These are phyloP conservation scores for Cyberlindnera suaveolens DNA, from an alignment of 805 yeast species.

Conservation along the genomic window DNA sequence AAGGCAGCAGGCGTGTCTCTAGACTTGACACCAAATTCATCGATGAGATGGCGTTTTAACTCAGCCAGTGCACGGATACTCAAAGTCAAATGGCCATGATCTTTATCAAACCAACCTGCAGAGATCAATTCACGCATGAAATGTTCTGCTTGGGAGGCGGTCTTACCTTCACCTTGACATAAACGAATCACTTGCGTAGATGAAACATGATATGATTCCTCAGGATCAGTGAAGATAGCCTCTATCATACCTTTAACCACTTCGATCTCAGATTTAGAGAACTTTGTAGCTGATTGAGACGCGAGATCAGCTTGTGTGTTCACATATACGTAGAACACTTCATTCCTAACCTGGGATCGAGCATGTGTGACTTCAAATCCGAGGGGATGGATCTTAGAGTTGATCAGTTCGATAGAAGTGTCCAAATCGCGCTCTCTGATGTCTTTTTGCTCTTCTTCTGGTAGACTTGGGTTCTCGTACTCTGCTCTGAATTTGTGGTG, in stretches of 20 bases:
- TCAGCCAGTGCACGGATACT: conserved; percentile 42
- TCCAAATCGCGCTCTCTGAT: conserved; percentile 8
- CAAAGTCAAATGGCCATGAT: conserved; percentile 27
- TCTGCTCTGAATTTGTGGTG: conserved; percentile 8
- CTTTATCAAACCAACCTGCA: conserved; percentile 49
- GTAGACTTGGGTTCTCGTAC: background rate
- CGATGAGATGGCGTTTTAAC: conserved; percentile 36
- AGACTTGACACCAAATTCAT: conserved; percentile 33
- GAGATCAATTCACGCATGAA: conserved; percentile 36
- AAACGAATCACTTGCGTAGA: conserved; percentile 18
- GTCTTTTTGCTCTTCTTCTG: conserved; percentile 2
- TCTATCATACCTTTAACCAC: conserved; percentile 37
- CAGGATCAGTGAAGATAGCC: conserved; percentile 23
- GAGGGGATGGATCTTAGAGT: conserved; percentile 18
- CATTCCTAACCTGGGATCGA: conserved; percentile 30
- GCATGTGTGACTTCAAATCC: conserved; percentile 34
- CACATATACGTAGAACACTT: conserved; percentile 29
- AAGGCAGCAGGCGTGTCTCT: conserved; percentile 27
- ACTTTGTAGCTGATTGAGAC: conserved; percentile 29
- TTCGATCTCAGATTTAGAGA: conserved; percentile 34
- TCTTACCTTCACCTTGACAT: conserved; percentile 22
- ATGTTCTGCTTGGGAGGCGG: conserved; percentile 33
- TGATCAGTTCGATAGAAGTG: conserved; percentile 23
- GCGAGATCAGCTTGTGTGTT: conserved; percentile 31
- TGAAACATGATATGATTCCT: conserved; percentile 30